A percentile compares a stretch with the other conserved stretches of the same genome.
Evolutionary conservation across 768 basidiomycete species (phyloP).

Genomic region (Sistotremastrum niveocremeum): DNA sequence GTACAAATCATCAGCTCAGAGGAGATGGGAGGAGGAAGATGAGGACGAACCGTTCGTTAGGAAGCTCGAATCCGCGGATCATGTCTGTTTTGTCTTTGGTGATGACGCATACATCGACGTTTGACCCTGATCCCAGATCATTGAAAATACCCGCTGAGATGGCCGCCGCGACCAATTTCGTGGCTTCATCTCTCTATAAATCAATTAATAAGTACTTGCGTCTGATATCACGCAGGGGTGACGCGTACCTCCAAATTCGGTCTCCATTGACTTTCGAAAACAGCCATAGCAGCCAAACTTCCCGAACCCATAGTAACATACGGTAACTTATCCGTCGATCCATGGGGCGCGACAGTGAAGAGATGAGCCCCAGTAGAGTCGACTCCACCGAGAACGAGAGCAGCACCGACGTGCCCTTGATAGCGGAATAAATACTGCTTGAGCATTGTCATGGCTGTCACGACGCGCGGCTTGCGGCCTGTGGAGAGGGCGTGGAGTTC

Average conservation of each 20-base stretch:
- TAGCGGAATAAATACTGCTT: constrained; percentile 93
- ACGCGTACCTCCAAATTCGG: constrained; percentile 61
- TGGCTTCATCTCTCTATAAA: constrained; percentile 61
- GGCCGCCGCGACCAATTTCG: constrained; percentile 72
- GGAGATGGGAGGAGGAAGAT: constrained; percentile 5
- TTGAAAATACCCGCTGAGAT: constrained; percentile 97
- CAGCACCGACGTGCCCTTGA: constrained; percentile 89
- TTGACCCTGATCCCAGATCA: constrained; percentile 97
- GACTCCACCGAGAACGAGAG: constrained; percentile 94
- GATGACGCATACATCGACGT: constrained; percentile 94
- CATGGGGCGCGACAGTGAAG: constrained; percentile 92
- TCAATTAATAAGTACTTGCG: background rate
- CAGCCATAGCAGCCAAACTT: constrained; percentile 93
- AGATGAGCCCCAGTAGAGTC: constrained; percentile 88
- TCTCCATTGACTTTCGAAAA: constrained; percentile 83
- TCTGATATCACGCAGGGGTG: background rate
- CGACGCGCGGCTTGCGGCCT: constrained; percentile 83
- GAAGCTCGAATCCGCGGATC: constrained; percentile 88
- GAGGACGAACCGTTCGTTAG: constrained; percentile 51
- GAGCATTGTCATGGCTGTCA: constrained; percentile 98
- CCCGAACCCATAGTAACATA: constrained; percentile 99
- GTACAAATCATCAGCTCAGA: background rate
- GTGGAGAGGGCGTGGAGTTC: constrained; percentile 85
- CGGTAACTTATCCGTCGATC: constrained; percentile 95
- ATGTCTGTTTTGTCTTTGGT: constrained; percentile 78